Evolutionary conservation across 257 asterid species (phyloP).

Genomic region (Jaltomata sinuosa): DNA sequence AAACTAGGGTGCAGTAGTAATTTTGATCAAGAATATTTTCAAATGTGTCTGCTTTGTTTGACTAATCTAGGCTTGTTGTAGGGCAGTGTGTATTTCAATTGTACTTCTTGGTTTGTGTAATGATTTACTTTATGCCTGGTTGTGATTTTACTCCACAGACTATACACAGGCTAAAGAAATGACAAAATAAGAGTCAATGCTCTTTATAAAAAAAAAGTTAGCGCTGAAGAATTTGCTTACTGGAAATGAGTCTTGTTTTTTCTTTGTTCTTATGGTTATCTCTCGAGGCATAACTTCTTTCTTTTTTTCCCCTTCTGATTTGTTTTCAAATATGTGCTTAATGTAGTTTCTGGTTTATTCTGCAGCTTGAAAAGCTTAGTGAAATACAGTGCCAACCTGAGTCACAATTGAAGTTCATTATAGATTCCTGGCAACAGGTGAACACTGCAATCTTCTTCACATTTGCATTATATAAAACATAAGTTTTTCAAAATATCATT

Average conservation of each 20-base stretch:
- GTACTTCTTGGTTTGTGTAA: not conserved
- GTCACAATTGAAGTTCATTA: constrained; percentile 77
- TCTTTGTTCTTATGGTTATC: not conserved
- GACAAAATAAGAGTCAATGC: not conserved
- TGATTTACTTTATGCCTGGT: not conserved
- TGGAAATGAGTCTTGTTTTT: not conserved
- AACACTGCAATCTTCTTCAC: constrained; percentile 2
- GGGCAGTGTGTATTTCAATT: not conserved
- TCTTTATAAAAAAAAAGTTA: not conserved
- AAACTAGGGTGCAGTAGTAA: not conserved
- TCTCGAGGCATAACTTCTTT: not conserved
- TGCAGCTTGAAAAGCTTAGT: constrained; percentile 89
- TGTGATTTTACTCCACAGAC: not conserved
- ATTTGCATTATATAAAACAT: not conserved
- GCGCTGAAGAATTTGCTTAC: not conserved
- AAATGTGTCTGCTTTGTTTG: not conserved
- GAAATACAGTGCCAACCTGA: constrained; percentile 82
- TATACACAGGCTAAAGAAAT: not conserved
- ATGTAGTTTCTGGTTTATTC: not conserved
- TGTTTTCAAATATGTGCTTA: not conserved
- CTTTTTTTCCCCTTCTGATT: not conserved
- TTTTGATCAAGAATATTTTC: not conserved
- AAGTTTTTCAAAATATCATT: not conserved
- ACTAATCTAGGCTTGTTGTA: not conserved
- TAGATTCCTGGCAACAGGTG: constrained; percentile 99